These are phyloP conservation scores for Microdochium paspali DNA, from an alignment of 2,329 filamentous ascomycete genomes.

Conservation along the genomic window DNA sequence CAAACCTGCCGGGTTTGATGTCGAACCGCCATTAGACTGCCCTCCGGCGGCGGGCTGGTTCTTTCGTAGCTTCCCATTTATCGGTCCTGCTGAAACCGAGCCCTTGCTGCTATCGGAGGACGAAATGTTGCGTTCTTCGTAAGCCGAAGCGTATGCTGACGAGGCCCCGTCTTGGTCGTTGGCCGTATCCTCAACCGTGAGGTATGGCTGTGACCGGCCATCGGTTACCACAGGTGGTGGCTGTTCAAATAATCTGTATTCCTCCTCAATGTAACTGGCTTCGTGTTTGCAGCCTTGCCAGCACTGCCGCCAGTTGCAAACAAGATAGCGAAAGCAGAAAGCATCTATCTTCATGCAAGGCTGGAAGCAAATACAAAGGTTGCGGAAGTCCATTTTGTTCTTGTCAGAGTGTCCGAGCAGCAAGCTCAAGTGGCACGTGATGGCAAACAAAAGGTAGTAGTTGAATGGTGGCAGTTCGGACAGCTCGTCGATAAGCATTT, in stretches of 20 bases:
- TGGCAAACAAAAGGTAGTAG: constrained; percentile 94
- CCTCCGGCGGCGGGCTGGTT: constrained; percentile 17
- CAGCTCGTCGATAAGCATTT: constrained; percentile 80
- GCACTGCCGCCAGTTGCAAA: constrained; percentile 91
- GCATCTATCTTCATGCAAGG: constrained; percentile 94
- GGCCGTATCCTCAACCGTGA: constrained; percentile 1
- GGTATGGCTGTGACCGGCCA: constrained; percentile 6
- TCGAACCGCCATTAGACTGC: constrained; percentile 31
- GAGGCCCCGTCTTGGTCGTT: constrained; percentile 14
- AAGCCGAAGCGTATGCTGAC: constrained; percentile 5
- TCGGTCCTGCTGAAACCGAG: not conserved
- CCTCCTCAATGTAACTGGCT: constrained; percentile 64
- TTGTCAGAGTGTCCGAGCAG: constrained; percentile 85
- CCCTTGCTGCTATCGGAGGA: constrained; percentile 58
- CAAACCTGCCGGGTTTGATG: constrained; percentile 29
- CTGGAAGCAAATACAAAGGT: constrained; percentile 93
- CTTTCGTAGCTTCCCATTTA: constrained; percentile 30
- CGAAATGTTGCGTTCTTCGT: constrained; percentile 49
- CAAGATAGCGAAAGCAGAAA: constrained; percentile 90
- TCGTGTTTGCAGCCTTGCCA: constrained; percentile 96
- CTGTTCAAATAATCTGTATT: constrained; percentile 52
- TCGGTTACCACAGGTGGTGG: constrained; percentile 42
- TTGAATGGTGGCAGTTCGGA: constrained; percentile 94
- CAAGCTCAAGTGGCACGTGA: constrained; percentile 90
- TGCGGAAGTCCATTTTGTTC: constrained; percentile 98